Conservation (phyloP, 192 early-diverging fungal genomes). For the Ambispora gerdemannii region DNA sequence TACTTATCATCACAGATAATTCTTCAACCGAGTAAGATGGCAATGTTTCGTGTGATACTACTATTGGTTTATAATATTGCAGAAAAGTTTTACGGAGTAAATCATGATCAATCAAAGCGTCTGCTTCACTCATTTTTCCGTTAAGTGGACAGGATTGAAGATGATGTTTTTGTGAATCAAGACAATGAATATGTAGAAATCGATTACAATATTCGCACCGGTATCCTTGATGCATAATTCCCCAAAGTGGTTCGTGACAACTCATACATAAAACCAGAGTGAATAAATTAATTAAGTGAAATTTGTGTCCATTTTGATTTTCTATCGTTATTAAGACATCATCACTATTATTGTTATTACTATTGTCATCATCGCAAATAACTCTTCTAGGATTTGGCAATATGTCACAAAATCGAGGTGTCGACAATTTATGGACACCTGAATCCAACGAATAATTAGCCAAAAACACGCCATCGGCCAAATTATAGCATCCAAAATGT, state of each 20-base stretch:
- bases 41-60: slow-evolving; percentile 29
- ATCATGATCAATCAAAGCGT: slow-evolving; percentile 39
- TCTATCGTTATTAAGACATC: slow-evolving; percentile 12
- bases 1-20: slow-evolving; percentile 33
- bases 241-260: slow-evolving; percentile 55
- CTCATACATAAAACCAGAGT: slow-evolving; percentile 50
- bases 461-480: slow-evolving; percentile 29
- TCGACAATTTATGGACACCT: slow-evolving; percentile 42
- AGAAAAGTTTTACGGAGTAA: slow-evolving; percentile 38
- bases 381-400: slow-evolving; percentile 21
- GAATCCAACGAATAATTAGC: slow-evolving; percentile 37
- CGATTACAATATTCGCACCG: slow-evolving; percentile 49
- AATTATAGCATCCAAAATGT: slow-evolving; percentile 52
- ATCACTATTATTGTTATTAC: slow-evolving; percentile 19
- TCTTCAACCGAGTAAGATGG: slow-evolving; percentile 36
- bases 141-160: neutral
- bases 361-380: slow-evolving; percentile 2
- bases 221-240: slow-evolving; percentile 53
- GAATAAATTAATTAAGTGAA: slow-evolving; percentile 53
- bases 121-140: slow-evolving; percentile 28
- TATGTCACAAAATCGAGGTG: slow-evolving; percentile 45
- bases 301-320: slow-evolving; percentile 41
- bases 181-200: slow-evolving; percentile 47
- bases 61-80: slow-evolving; percentile 32
- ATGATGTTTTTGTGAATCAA: slow-evolving; percentile 16